A percentile compares a stretch with the other conserved stretches of the same genome.
phyloP scores from a whole-genome alignment of 1,284 basidiomycete species.

The Spongiforma sp. region DNA sequence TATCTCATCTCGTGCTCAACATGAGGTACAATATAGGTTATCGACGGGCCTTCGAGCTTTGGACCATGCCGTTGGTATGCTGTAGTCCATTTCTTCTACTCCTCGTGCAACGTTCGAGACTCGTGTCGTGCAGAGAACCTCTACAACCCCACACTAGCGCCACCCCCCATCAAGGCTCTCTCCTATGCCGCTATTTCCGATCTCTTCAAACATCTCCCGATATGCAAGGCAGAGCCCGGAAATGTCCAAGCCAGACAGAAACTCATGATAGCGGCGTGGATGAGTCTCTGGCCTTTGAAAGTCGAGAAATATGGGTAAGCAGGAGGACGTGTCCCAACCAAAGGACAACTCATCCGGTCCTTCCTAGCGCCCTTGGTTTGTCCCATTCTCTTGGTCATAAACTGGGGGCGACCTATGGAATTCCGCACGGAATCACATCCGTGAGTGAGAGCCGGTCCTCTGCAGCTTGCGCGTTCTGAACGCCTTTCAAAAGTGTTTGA shows the following conservation, averaged over 20 bases:
- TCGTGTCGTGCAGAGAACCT: slow-evolving; percentile 56
- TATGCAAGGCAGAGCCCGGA: slow-evolving; percentile 62
- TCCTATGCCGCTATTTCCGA: slow-evolving; percentile 71
- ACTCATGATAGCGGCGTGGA: slow-evolving; percentile 79
- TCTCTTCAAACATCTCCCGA: slow-evolving; percentile 75
- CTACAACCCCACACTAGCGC: slow-evolving; percentile 64
- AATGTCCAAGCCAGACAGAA: slow-evolving; percentile 68
- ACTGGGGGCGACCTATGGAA: slow-evolving; percentile 76
- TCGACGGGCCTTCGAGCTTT: slow-evolving; percentile 79
- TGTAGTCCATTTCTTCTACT: slow-evolving; percentile 1
- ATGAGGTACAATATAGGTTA: slow-evolving; percentile 51
- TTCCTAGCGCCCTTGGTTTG: slow-evolving; percentile 64
- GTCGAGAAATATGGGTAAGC: slow-evolving; percentile 57
- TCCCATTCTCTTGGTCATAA: slow-evolving; percentile 79
- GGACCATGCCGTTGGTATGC: slow-evolving; percentile 77
- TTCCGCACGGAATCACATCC: slow-evolving; percentile 84
- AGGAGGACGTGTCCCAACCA: background rate
- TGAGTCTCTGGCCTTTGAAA: slow-evolving; percentile 75
- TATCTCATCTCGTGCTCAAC: slow-evolving; percentile 20
- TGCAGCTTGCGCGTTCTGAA: slow-evolving; percentile 12
- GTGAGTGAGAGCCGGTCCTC: slow-evolving; percentile 43
- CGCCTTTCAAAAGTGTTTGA: slow-evolving; percentile 62
- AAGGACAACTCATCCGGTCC: background rate
- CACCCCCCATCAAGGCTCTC: slow-evolving; percentile 66
- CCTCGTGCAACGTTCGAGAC: background rate